Conservation (phyloP, 768 basidiomycete species). For the Rhodotorula graminis region DNA sequence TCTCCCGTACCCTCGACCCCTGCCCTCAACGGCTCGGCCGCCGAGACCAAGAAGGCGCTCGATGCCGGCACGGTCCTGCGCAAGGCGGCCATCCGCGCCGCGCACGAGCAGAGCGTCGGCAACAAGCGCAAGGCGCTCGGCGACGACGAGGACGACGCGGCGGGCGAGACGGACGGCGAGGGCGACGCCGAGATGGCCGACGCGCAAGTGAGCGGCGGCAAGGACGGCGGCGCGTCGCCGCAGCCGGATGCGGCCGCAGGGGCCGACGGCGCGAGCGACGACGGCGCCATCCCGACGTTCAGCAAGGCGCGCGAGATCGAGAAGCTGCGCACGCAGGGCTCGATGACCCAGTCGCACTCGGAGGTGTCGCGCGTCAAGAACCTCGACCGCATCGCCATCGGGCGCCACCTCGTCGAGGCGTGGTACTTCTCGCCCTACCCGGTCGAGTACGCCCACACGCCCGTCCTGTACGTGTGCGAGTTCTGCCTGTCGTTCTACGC, state of each 20-base stretch:
- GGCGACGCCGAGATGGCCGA: constrained; percentile 35
- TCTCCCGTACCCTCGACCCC: constrained; percentile 1
- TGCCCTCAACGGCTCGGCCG: constrained; percentile 1
- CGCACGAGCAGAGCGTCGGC: constrained; percentile 31
- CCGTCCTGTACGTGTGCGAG: constrained; percentile 94
- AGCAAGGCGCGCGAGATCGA: constrained; percentile 99
- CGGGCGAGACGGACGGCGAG: constrained; percentile 28
- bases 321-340: constrained; percentile 92
- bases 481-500: constrained; percentile 93
- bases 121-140: constrained; percentile 41
- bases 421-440: constrained; percentile 99
- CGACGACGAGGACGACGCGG: constrained; percentile 34
- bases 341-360: constrained; percentile 97
- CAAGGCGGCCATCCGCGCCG: constrained; percentile 50
- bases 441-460: constrained; percentile 92
- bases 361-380: constrained; percentile 99
- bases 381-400: constrained; percentile 91
- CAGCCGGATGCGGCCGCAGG: not conserved
- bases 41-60: constrained; percentile 43
- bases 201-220: constrained; percentile 53
- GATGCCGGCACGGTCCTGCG: constrained; percentile 31
- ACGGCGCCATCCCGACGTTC: constrained; percentile 63
- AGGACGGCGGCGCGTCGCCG: constrained; percentile 49
- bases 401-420: constrained; percentile 93
- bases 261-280: constrained; percentile 10